Conservation (phyloP, 2,329 filamentous ascomycete genomes). For the Elsinoe arachidis region DNA sequence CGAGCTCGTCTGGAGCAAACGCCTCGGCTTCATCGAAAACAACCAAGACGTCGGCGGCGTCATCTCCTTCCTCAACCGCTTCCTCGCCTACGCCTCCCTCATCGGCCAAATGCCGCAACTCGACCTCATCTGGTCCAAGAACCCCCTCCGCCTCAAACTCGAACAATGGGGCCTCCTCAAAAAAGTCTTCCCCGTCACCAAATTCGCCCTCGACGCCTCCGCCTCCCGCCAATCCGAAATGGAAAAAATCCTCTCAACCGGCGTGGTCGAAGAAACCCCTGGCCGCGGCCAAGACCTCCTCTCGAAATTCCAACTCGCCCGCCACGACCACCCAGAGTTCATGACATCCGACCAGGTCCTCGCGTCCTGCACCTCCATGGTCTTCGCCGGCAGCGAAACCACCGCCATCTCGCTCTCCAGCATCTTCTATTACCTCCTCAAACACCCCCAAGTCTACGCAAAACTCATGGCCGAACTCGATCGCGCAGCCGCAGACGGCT, state of each 20-base stretch:
- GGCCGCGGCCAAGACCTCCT: conserved; percentile 51
- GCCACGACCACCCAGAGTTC: conserved; percentile 58
- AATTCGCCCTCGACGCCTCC: conserved; percentile 61
- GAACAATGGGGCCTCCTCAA: conserved; percentile 60
- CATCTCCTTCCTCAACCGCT: conserved; percentile 52
- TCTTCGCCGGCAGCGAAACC: conserved; percentile 67
- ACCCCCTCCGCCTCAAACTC: conserved; percentile 60
- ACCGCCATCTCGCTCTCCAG: conserved; percentile 65
- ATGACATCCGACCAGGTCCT: conserved; percentile 63
- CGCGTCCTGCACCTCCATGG: conserved; percentile 63
- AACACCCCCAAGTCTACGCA: conserved; percentile 48
- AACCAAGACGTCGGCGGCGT: conserved; percentile 70
- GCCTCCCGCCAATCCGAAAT: conserved; percentile 52
- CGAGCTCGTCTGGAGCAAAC: conserved; percentile 66
- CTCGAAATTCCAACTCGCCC: conserved; percentile 63
- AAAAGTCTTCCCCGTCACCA: conserved; percentile 61
- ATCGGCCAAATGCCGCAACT: conserved; percentile 67
- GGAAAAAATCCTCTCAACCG: conserved; percentile 38
- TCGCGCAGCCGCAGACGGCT: conserved; percentile 45
- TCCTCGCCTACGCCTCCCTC: conserved; percentile 59
- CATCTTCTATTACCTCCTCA: conserved; percentile 66
- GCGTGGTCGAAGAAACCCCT: conserved; percentile 27
- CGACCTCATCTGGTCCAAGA: conserved; percentile 63
- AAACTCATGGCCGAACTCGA: conserved; percentile 57
- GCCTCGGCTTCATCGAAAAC: conserved; percentile 65